Conservation (phyloP, 1,284 basidiomycete genomes). For the Fomitiporia mediterranea region DNA sequence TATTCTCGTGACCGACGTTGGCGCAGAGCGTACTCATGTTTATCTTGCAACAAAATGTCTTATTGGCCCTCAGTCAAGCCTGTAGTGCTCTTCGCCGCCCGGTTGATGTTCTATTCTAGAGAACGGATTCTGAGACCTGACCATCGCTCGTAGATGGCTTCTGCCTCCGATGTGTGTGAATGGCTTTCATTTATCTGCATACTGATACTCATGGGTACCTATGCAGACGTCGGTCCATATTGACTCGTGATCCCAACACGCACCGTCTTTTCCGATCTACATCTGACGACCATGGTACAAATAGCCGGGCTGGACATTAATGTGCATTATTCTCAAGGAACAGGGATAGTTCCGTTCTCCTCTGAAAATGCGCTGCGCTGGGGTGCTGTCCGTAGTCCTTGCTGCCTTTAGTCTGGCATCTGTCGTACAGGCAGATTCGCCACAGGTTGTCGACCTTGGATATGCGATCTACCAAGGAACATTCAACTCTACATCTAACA, state of each 20-base stretch:
- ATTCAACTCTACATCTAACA: constrained; percentile 30
- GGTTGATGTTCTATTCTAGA: too few relatives aligned
- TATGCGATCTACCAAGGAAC: constrained; percentile 37
- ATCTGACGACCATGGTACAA: not conserved
- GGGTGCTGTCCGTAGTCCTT: not conserved
- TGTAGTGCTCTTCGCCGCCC: too few relatives aligned
- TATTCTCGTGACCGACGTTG: too few relatives aligned
- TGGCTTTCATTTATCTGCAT: too few relatives aligned
- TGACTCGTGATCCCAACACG: not conserved
- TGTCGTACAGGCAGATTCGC: not conserved
- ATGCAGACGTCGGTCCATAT: too few relatives aligned
- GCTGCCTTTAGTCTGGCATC: not conserved
- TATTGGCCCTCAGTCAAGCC: not conserved
- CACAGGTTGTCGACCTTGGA: constrained; percentile 34
- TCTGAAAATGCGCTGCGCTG: not conserved
- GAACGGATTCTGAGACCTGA: too few relatives aligned
- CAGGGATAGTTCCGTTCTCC: too few relatives aligned
- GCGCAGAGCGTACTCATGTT: not conserved
- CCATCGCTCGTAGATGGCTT: not conserved
- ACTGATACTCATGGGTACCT: not conserved
- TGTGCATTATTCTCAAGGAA: too few relatives aligned
- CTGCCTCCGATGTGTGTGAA: not conserved
- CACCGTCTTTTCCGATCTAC: not conserved
- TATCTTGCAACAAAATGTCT: not conserved
- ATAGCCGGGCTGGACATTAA: not conserved